phyloP scores from a whole-genome alignment of 345 rosid species.

The Melaleuca quinquenervia region DNA sequence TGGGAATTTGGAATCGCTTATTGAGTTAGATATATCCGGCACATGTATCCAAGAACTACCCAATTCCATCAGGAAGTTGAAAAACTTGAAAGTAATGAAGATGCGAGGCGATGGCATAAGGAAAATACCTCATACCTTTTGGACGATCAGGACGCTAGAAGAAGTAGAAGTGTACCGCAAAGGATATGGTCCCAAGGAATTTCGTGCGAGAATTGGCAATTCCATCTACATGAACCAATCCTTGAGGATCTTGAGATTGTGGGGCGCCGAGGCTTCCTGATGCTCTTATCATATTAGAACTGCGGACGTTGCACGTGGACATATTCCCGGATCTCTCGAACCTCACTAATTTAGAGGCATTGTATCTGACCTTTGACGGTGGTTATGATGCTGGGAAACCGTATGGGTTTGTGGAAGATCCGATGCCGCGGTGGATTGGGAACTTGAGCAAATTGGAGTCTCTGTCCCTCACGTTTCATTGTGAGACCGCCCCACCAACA shows the following conservation, averaged over 20 bases:
- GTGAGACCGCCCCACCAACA: too few relatives aligned
- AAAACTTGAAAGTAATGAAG: too few relatives aligned
- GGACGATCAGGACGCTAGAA: not conserved
- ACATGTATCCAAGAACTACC: not conserved
- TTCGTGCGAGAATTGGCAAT: not conserved
- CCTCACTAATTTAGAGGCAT: not conserved
- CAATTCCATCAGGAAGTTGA: not conserved
- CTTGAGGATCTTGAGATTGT: not conserved
- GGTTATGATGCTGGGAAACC: too few relatives aligned
- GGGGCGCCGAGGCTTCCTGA: not conserved
- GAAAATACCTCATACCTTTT: too few relatives aligned
- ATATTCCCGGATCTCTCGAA: not conserved
- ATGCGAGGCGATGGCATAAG: too few relatives aligned
- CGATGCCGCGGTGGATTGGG: too few relatives aligned
- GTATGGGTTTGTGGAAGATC: too few relatives aligned
- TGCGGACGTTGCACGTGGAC: not conserved
- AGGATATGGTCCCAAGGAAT: too few relatives aligned
- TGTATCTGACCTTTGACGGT: not conserved
- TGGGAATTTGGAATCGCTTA: not conserved
- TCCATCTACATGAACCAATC: too few relatives aligned
- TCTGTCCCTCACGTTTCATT: too few relatives aligned
- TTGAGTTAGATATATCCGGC: not conserved
- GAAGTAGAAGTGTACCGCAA: not conserved
- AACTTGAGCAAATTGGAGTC: too few relatives aligned
- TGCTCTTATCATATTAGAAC: not conserved